Percentiles rank a stretch among this genome's conserved stretches.
Evolutionary conservation across 352 stramenopile genomes (phyloP).

Genomic region (Aphanomyces cochlioides): DNA sequence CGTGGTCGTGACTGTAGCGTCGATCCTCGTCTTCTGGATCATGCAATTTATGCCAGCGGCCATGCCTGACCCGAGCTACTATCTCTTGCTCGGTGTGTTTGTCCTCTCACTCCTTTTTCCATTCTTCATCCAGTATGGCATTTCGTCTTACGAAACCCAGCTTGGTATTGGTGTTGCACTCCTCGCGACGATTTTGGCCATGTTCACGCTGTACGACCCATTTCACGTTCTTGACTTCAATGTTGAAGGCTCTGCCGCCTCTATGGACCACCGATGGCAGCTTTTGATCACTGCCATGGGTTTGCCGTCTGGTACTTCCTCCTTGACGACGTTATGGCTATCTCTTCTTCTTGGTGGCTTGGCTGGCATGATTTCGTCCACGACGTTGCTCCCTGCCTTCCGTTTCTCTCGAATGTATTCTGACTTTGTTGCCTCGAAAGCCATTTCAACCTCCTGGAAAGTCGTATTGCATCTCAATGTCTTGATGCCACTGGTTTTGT

Average conservation of each 20-base stretch:
- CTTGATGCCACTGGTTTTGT: constrained; percentile 54
- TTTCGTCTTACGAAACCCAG: constrained; percentile 55
- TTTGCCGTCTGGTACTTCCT: neutral
- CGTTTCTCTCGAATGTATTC: constrained; percentile 76
- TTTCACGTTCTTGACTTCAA: constrained; percentile 64
- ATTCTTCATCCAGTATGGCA: constrained; percentile 61
- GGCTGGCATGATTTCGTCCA: constrained; percentile 56
- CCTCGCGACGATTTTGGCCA: constrained; percentile 52
- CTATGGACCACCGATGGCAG: constrained; percentile 40
- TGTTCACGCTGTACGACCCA: constrained; percentile 60
- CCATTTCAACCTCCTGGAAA: constrained; percentile 38
- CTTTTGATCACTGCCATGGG: constrained; percentile 45
- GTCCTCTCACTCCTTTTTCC: constrained; percentile 71
- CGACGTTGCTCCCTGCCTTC: constrained; percentile 64
- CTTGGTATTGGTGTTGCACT: constrained; percentile 53
- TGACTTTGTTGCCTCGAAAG: constrained; percentile 54
- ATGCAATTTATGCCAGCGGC: neutral
- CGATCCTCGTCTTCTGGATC: constrained; percentile 40
- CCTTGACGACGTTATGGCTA: constrained; percentile 14
- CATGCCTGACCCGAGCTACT: constrained; percentile 52
- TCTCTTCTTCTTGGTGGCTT: constrained; percentile 35
- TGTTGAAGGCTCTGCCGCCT: constrained; percentile 30
- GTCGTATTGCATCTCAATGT: constrained; percentile 68
- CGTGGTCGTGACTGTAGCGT: constrained; percentile 53
- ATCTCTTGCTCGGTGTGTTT: constrained; percentile 59